Conservation (phyloP, 805 yeast genomes). For the Kuraishia floccosa region DNA sequence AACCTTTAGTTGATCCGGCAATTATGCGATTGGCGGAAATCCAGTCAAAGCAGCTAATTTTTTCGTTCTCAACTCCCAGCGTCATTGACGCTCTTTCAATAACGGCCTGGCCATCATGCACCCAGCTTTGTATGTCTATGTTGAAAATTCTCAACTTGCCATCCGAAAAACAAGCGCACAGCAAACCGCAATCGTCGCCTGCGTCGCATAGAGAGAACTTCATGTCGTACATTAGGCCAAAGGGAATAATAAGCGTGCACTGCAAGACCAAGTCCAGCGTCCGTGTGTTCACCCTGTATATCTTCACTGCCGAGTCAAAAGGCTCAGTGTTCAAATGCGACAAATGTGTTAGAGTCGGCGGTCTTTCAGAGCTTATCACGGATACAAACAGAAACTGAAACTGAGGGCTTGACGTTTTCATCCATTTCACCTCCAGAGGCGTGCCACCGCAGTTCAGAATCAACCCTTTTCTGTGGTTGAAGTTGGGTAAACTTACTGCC, state of each 20-base stretch:
- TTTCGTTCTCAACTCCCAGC: conserved; percentile 8
- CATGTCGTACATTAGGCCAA: conserved; percentile 14
- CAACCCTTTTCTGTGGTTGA: conserved; percentile 11
- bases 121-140: conserved; percentile 7
- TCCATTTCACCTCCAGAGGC: conserved; percentile 16
- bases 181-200: conserved; percentile 3
- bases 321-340: conserved; percentile 5
- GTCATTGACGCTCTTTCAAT: conserved; percentile 7
- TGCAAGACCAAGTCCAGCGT: conserved; percentile 3
- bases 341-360: conserved; percentile 8
- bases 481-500: too few species aligned
- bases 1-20: conserved; percentile 16
- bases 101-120: too few species aligned
- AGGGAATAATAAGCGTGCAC: conserved; percentile 9
- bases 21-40: conserved; percentile 11
- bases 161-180: conserved; percentile 15
- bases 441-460: conserved; percentile 18
- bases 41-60: conserved; percentile 15
- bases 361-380: conserved; percentile 1
- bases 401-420: conserved; percentile 5
- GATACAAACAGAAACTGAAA: conserved; percentile 15
- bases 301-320: conserved; percentile 10
- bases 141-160: conserved; percentile 14
- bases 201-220: conserved; percentile 11
- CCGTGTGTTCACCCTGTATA: conserved; percentile 9